phyloP scores from a whole-genome alignment of 306 rosid species.

The apple (Malus domestica) region DNA sequence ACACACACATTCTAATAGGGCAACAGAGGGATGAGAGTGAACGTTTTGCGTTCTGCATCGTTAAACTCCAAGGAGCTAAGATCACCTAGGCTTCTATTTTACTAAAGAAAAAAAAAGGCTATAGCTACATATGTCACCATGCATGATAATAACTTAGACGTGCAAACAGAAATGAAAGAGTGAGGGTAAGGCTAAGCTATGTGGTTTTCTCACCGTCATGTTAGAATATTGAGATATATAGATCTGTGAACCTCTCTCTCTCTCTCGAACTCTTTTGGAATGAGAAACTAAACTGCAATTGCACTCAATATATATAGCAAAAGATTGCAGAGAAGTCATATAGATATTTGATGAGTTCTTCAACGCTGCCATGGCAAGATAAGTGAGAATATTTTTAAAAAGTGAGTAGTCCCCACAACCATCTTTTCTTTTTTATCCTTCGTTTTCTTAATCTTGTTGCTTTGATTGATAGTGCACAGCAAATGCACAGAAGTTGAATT shows the following conservation, averaged over 20 bases:
- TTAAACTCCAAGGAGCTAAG: too few species aligned
- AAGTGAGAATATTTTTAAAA: constrained; percentile 12
- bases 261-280: background rate
- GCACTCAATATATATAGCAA: constrained; percentile 15
- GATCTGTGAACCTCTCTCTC: background rate
- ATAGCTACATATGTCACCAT: background rate
- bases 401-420: constrained; percentile 19
- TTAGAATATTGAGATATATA: background rate
- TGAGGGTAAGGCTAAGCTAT: background rate
- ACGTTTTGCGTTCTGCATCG: background rate
- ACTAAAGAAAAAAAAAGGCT: too few species aligned
- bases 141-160: background rate
- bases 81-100: too few species aligned
- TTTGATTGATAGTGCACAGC: constrained; percentile 24
- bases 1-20: background rate
- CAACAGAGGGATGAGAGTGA: background rate
- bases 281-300: constrained; percentile 1
- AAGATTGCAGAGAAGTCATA: background rate
- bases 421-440: constrained; percentile 1
- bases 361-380: background rate
- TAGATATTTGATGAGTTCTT: background rate
- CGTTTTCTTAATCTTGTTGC: constrained; percentile 12
- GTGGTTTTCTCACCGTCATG: constrained; percentile 21
- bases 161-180: background rate
- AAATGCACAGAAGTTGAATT: constrained; percentile 27